These are phyloP conservation scores for Eucalyptus erythrocorys DNA, from an alignment of 345 rosid genomes.

Conservation along the genomic window DNA sequence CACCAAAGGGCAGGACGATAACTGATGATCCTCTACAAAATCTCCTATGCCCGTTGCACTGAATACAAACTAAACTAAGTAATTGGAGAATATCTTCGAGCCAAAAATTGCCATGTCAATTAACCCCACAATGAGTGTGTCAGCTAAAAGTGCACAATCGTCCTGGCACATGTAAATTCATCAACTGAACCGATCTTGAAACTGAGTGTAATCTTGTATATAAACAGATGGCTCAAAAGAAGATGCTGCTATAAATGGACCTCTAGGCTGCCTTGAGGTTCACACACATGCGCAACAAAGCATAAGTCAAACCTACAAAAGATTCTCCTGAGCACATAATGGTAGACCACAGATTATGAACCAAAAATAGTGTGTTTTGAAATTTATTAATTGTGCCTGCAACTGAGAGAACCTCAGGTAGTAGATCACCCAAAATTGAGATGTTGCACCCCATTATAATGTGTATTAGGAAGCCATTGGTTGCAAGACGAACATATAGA, in stretches of 20 bases:
- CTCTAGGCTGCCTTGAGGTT: not conserved
- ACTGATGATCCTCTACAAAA: not conserved
- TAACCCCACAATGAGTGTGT: not conserved
- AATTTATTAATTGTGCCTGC: not conserved
- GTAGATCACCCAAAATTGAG: not conserved
- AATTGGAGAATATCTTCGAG: not conserved
- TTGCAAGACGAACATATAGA: not conserved
- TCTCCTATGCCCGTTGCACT: not conserved
- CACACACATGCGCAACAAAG: not conserved
- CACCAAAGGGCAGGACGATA: not conserved
- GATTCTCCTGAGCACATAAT: not conserved
- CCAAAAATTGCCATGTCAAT: not conserved
- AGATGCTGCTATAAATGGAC: not conserved
- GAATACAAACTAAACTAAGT: not conserved
- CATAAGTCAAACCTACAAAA: not conserved
- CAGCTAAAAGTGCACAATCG: not conserved
- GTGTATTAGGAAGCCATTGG: not conserved
- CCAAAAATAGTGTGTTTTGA: not conserved
- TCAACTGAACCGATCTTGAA: not conserved
- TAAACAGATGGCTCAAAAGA: not conserved
- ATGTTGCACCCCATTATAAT: not conserved
- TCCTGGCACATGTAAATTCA: not conserved
- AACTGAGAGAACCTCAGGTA: not conserved
- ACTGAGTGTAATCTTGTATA: not conserved
- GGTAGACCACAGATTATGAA: not conserved